Evolutionary conservation across 2,329 filamentous ascomycete species (phyloP).

Genomic region (Leptographium procerum): DNA sequence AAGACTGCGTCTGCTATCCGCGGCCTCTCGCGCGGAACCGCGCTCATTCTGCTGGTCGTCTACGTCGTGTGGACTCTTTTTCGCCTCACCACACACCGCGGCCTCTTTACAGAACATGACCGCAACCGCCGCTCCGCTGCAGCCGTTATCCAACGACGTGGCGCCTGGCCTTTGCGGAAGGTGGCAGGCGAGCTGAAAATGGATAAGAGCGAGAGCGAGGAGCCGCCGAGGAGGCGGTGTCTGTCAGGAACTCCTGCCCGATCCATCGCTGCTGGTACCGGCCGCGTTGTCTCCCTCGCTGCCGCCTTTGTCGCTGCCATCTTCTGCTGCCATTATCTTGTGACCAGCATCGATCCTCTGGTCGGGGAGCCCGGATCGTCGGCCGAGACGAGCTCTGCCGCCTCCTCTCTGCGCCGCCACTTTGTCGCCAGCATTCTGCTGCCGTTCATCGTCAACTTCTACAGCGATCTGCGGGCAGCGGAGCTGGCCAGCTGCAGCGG

Average conservation of each 20-base stretch:
- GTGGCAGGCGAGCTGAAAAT: background rate
- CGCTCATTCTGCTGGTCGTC: background rate
- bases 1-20: background rate
- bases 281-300: background rate
- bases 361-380: background rate
- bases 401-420: background rate
- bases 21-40: background rate
- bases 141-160: background rate
- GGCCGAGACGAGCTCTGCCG: background rate
- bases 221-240: background rate
- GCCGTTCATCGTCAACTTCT: slow-evolving; percentile 7
- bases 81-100: background rate
- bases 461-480: slow-evolving; percentile 6
- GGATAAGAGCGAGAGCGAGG: background rate
- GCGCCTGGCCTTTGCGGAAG: background rate
- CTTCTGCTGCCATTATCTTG: slow-evolving; percentile 1
- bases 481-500: slow-evolving; percentile 4
- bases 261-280: background rate
- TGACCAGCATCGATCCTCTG: background rate
- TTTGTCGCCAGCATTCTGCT: slow-evolving; percentile 8
- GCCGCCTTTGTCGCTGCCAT: background rate
- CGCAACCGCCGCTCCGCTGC: background rate
- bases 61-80: slow-evolving; percentile 2
- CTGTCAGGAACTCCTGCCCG: too few species aligned
- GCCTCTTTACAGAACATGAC: background rate